phyloP scores from a whole-genome alignment of 2,329 filamentous ascomycete genomes.

The Westerdykella ornata region DNA sequence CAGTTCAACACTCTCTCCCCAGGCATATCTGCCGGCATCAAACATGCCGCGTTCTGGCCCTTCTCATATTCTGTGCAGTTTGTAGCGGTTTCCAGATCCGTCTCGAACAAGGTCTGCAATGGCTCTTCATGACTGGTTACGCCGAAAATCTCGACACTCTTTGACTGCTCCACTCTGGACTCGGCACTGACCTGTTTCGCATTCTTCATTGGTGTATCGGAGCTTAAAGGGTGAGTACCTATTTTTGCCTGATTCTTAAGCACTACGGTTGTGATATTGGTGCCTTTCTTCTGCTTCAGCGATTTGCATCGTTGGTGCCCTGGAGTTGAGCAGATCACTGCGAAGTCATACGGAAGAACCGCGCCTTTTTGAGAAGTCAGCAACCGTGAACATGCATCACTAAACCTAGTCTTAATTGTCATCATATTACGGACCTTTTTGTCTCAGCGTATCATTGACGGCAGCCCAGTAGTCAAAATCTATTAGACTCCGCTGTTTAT shows the following conservation, averaged over 20 bases:
- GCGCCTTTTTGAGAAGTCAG: conserved; percentile 3
- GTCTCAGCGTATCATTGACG: conserved; percentile 1
- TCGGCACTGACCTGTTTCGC: conserved; percentile 2
- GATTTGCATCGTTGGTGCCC: not conserved
- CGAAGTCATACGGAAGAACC: conserved; percentile 1
- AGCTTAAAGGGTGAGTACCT: not conserved
- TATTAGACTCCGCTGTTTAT: conserved; percentile 1
- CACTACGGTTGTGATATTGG: not conserved
- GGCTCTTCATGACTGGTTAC: no score
- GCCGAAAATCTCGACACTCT: no score
- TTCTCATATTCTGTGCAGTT: no score
- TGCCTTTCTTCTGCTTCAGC: no score
- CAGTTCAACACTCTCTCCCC: no score
- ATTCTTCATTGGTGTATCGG: conserved; percentile 1
- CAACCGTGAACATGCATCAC: not conserved
- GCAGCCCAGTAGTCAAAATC: conserved; percentile 8
- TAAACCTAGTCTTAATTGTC: not conserved
- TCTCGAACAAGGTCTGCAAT: no score
- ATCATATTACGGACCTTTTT: conserved; percentile 4
- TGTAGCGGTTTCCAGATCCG: no score
- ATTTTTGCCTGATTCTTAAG: not conserved
- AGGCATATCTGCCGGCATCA: no score
- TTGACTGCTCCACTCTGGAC: not conserved
- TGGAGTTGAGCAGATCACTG: not conserved
- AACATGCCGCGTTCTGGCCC: no score